Conservation (phyloP, 495 filamentous ascomycete genomes). For the Podospora appendiculata region DNA sequence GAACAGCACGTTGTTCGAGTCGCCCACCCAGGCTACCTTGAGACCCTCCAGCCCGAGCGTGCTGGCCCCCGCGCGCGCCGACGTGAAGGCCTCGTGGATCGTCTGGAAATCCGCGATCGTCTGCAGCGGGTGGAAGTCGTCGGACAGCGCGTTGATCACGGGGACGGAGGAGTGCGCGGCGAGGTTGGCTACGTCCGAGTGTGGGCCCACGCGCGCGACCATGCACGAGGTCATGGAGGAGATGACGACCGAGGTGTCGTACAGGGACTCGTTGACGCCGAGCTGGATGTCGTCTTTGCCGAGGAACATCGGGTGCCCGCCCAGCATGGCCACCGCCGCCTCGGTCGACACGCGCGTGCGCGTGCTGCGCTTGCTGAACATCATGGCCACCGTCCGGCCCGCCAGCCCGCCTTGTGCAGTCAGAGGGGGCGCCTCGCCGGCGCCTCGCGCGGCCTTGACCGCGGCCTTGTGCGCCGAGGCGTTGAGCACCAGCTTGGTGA, state of each 20-base stretch:
- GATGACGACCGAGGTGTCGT: conserved; percentile 81
- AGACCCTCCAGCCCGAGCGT: conserved; percentile 68
- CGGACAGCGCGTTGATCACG: conserved; percentile 89
- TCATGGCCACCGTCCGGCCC: conserved; percentile 84
- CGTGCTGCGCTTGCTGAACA: conserved; percentile 92
- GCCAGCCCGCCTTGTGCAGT: conserved; percentile 40
- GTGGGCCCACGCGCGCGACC: conserved; percentile 79
- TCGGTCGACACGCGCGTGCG: conserved; percentile 90
- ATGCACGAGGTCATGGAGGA: conserved; percentile 89
- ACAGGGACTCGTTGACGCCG: conserved; percentile 86
- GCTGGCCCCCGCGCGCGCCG: conserved; percentile 21
- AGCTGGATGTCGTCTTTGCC: conserved; percentile 93
- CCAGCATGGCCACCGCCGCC: conserved; percentile 70
- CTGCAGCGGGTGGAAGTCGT: conserved; percentile 86
- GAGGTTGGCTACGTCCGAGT: conserved; percentile 71
- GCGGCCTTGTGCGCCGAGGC: conserved; percentile 65
- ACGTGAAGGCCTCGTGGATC: conserved; percentile 66
- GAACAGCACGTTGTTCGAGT: conserved; percentile 94
- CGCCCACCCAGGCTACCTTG: conserved; percentile 92
- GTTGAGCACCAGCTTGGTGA: conserved; percentile 74
- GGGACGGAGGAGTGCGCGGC: conserved; percentile 78
- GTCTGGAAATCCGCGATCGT: conserved; percentile 89
- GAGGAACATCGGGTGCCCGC: conserved; percentile 93
- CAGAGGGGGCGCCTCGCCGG: conserved; percentile 33
- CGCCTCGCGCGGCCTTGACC: conserved; percentile 62